Percentiles rank a stretch among this genome's conserved stretches.
Evolutionary conservation across 192 early-diverging fungal genomes (phyloP).

Genomic region (Umbelopsis sp.): DNA sequence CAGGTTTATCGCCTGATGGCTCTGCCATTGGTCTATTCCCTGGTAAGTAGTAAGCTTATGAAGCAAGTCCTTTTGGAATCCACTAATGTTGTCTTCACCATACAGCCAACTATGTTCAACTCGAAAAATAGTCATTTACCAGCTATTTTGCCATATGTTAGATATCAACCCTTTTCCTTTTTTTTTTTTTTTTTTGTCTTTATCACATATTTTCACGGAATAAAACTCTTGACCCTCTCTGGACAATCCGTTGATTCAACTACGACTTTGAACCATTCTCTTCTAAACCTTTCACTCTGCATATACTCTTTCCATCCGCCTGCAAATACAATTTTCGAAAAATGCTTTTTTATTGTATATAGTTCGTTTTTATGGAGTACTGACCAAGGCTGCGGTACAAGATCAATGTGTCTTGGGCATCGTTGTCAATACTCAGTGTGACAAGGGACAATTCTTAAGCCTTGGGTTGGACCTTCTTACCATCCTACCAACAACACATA

Average conservation of each 20-base stretch:
- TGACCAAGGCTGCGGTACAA: background rate
- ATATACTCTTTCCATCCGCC: too few species aligned
- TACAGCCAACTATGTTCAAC: conserved; percentile 59
- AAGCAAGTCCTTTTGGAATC: background rate
- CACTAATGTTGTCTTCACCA: background rate
- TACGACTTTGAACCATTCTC: too few species aligned
- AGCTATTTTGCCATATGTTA: background rate
- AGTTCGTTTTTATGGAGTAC: background rate
- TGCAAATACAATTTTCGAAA: background rate
- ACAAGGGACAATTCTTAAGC: background rate
- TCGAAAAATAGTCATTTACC: conserved; percentile 31
- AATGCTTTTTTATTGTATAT: conserved; percentile 19
- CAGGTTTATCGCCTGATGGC: conserved; percentile 62
- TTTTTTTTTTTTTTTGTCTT: too few species aligned
- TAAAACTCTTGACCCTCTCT: too few species aligned
- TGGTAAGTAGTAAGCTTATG: conserved; percentile 42
- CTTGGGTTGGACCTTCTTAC: conserved; percentile 19
- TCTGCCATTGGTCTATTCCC: conserved; percentile 70
- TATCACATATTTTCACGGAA: too few species aligned
- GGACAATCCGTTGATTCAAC: too few species aligned
- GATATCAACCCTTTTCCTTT: background rate
- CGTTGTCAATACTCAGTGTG: background rate
- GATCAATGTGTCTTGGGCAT: background rate
- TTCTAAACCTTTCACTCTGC: too few species aligned
- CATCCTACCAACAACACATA: background rate